Evolutionary conservation across 148 eudicot species (phyloP).

Genomic region (Cornus florida): DNA sequence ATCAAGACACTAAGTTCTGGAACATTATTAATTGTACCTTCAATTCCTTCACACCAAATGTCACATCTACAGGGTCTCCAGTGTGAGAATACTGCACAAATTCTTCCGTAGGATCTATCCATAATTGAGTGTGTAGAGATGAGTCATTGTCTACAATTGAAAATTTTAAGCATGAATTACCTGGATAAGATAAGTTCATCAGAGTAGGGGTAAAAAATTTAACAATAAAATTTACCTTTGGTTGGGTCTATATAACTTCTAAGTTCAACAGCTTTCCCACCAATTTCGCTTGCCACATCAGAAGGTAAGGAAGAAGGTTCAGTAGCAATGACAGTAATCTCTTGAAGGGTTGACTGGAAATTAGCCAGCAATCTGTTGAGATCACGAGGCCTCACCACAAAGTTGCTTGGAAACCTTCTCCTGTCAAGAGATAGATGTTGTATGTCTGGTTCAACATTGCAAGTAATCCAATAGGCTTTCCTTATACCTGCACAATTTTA

Average conservation of each 20-base stretch:
- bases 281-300: slow-evolving; percentile 75
- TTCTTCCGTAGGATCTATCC: slow-evolving; percentile 99
- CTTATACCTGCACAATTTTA: slow-evolving; percentile 61
- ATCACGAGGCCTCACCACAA: slow-evolving; percentile 96
- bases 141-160: slow-evolving; percentile 77
- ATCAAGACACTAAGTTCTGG: not conserved
- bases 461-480: slow-evolving; percentile 84
- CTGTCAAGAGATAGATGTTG: slow-evolving; percentile 86
- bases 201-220: slow-evolving; percentile 5
- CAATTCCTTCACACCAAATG: slow-evolving; percentile 88
- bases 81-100: slow-evolving; percentile 78
- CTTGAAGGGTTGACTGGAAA: slow-evolving; percentile 97
- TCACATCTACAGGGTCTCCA: slow-evolving; percentile 92
- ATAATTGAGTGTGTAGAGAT: slow-evolving; percentile 85
- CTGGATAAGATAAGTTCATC: slow-evolving; percentile 1
- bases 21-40: slow-evolving; percentile 47
- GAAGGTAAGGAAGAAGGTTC: slow-evolving; percentile 69
- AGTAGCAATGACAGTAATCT: slow-evolving; percentile 90
- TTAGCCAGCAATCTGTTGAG: slow-evolving; percentile 82
- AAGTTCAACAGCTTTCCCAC: slow-evolving; percentile 98
- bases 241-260: slow-evolving; percentile 96
- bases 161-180: slow-evolving; percentile 3
- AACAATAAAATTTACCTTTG: slow-evolving; percentile 55
- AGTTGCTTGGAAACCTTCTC: slow-evolving; percentile 73
- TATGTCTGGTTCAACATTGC: slow-evolving; percentile 91